Evolutionary conservation across 257 asterid species (phyloP).

Genomic region (Echites panduratus): DNA sequence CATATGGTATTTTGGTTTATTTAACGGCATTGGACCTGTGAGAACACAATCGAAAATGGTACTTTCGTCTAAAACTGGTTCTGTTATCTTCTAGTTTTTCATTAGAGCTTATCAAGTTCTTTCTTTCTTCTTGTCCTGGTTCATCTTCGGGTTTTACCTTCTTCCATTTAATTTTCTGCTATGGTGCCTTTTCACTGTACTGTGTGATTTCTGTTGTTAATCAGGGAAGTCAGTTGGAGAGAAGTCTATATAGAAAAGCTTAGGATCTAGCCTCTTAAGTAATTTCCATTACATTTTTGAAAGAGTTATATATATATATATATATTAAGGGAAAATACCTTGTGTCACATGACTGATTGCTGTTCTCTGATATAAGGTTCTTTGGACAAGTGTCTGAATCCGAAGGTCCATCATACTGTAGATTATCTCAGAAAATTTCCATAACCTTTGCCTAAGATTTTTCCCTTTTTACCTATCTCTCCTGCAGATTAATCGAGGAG

Average conservation of each 20-base stretch:
- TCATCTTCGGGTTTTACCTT: not conserved
- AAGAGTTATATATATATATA: not conserved
- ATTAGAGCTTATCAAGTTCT: not conserved
- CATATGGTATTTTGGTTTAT: conserved; percentile 84
- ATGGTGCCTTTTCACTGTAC: not conserved
- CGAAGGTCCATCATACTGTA: not conserved
- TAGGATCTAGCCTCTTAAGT: not conserved
- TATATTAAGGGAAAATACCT: not conserved
- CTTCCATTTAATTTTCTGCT: not conserved
- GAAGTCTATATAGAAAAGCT: not conserved
- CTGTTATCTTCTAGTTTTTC: not conserved
- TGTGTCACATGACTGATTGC: not conserved
- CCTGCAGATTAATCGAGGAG: conserved; percentile 85
- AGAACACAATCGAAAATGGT: conserved; percentile 98
- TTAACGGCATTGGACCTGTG: conserved; percentile 81
- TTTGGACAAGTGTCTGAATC: not conserved
- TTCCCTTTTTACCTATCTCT: not conserved
- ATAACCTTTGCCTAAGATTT: not conserved
- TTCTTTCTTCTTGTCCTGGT: not conserved
- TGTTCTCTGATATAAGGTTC: not conserved
- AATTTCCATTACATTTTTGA: not conserved
- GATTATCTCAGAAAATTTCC: not conserved
- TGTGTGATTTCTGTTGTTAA: not conserved
- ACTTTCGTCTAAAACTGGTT: conserved; percentile 18
- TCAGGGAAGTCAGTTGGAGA: not conserved